Base-by-base conservation (phyloP, 2,329 filamentous ascomycete genomes). In the Celoporthe dispersa region DNA sequence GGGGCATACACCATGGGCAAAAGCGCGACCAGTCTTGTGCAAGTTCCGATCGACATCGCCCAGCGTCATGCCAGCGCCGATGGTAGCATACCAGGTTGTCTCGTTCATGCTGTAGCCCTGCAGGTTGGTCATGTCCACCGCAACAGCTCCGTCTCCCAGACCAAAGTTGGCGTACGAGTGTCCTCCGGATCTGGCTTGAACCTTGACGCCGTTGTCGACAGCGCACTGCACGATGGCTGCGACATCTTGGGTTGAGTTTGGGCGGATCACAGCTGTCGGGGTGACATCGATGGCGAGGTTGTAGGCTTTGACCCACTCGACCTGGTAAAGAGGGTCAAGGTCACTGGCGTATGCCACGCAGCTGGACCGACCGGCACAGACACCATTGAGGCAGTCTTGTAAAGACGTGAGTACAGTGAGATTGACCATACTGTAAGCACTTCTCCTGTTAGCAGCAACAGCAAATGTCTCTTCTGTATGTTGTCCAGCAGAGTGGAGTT, bases 161-260 rank as follows among this genome's bases (percentile, higher is more conserved):
- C 78, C 78, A 71, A 76, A 79, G 71, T 80, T 80, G 41, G 82
- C 88, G 72, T 89, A 92, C 0, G 88, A 91, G 74, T 91, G 90
- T 0, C 90, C 90, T 4, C 89, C 90, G 1, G 87, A 89, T 73
- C 84, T 87, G 31, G 89, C 85, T 75, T 91, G 88, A 0, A 91
- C 87, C 73, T 86, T 85, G 66, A 87, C 77, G 7, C 80, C 79
- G 69, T 81, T 80, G 33, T 83, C 72, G 2, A 76, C 80, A 6
- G 88, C 89, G 75, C 89, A 91, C 65, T 85, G 84, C 53, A 91
- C 83, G 19, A 88, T 85, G 28, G 79, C 84, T 1, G 87, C 83
- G 2, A 91, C 84, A 68, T 91, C 86, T 31, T 85, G 77, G 14
- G 83, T 80, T 0, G 80, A 86, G 6, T 80, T 78, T 0, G 89